Conservation (phyloP, 345 rosid genomes). For the Linum usitatissimum region DNA sequence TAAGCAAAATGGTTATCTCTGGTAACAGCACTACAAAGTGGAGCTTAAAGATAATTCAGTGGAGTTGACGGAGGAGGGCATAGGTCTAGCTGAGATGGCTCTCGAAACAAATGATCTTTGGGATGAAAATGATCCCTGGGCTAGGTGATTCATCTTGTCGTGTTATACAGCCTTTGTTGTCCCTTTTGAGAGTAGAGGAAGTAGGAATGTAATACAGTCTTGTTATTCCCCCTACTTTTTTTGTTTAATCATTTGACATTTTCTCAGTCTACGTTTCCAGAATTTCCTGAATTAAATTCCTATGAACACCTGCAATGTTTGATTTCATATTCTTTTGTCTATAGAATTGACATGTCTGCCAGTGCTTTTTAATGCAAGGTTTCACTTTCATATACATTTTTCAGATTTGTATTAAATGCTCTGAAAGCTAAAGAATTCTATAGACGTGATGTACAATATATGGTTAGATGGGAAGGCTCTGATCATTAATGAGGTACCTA, state of each 20-base stretch:
- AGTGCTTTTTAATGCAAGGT: slow-evolving; percentile 1
- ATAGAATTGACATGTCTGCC: slow-evolving; percentile 3
- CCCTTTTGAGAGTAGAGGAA: neutral
- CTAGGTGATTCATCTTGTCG: slow-evolving; percentile 43
- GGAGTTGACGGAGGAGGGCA: slow-evolving; percentile 93
- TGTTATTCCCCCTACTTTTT: neutral
- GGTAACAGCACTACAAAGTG: slow-evolving; percentile 66
- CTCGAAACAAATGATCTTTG: slow-evolving; percentile 88
- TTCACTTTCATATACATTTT: slow-evolving; percentile 14
- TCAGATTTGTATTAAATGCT: slow-evolving; percentile 93
- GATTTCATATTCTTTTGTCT: neutral
- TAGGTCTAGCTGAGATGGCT: slow-evolving; percentile 86
- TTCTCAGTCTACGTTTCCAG: neutral
- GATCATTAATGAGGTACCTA: slow-evolving; percentile 79
- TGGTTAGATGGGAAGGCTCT: slow-evolving; percentile 90
- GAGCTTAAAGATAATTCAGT: slow-evolving; percentile 93
- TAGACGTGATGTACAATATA: slow-evolving; percentile 81
- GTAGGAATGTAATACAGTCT: slow-evolving; percentile 3
- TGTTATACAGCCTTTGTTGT: neutral
- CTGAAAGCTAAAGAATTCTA: slow-evolving; percentile 95
- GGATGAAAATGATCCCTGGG: slow-evolving; percentile 99
- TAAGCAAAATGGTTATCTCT: slow-evolving; percentile 10
- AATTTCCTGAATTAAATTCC: neutral
- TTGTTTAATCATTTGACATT: neutral
- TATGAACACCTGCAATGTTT: neutral